Conservation (phyloP, 352 stramenopile species). For the Globisporangium lucens region DNA sequence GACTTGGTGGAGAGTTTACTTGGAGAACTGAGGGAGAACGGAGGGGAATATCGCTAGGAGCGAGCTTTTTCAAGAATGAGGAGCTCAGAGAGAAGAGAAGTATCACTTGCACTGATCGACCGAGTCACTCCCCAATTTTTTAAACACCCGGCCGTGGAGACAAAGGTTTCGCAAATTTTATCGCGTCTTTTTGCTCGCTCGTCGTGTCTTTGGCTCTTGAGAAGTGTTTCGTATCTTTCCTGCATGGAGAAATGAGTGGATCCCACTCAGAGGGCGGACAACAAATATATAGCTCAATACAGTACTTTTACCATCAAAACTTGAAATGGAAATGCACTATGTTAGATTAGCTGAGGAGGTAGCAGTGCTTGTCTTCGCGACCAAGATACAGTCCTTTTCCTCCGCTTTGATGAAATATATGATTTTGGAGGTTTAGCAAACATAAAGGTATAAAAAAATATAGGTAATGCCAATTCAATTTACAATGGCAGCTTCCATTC, state of each 20-base stretch:
- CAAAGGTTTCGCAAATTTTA: neutral
- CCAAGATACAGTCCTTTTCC: too few species aligned
- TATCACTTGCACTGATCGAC: neutral
- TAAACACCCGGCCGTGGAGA: neutral
- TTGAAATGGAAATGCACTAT: neutral
- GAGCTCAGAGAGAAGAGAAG: neutral
- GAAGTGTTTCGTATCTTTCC: neutral
- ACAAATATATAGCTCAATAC: neutral
- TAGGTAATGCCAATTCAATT: too few species aligned
- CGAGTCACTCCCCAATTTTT: neutral
- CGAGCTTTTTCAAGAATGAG: neutral
- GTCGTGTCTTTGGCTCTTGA: neutral
- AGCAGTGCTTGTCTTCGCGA: neutral
- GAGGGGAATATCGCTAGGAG: conserved; percentile 22
- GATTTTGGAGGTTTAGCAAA: too few species aligned
- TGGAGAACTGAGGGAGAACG: conserved; percentile 21
- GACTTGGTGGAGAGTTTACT: neutral
- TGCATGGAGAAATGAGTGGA: neutral
- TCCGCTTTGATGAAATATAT: too few species aligned
- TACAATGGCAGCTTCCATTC: too few species aligned
- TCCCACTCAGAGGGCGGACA: neutral
- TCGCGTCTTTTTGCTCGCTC: too few species aligned
- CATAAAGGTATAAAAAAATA: too few species aligned
- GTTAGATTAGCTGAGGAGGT: neutral
- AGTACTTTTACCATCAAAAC: neutral